Evolutionary conservation across 2,329 filamentous ascomycete genomes (phyloP), one percentile per base, ranked within the genome.

Genomic region (Colletotrichum lentis): DNA sequence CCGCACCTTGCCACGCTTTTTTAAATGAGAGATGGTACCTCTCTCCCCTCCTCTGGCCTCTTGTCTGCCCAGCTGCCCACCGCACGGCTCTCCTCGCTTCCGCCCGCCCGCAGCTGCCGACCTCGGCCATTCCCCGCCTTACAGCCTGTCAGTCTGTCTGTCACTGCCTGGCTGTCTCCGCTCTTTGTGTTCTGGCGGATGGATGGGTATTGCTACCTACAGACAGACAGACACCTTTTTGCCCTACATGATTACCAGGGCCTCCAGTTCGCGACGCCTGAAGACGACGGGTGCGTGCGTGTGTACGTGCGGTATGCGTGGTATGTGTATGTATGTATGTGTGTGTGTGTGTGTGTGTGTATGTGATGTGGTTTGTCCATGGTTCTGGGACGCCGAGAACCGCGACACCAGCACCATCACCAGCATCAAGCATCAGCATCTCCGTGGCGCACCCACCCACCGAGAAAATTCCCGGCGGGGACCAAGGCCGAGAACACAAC

Each of bases 11-110:
- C 18, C n/a, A 24, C 31, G 14, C 16, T 49, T 18, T 24, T 24
- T 37, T n/a, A n/a, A 47, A 47, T 47, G 47, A 24, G 56, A 47
- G 56, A 58, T 20, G 56, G 39, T 46, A 44, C 54, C 41, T 57
- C 24, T n/a, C 41, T n/a, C 22, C 22, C 20, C 46, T 43, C 37
- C 22, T 24, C 24, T 31, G n/a, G n/a, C n/a, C n/a, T n/a, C n/a
- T n/a, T n/a, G n/a, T n/a, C n/a, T n/a, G n/a, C n/a, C n/a, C n/a
- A n/a, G n/a, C 49, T 52, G 24, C 18, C 49, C 14, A 10, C 49
- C 35, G 37, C 20, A 27, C 27, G 27, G 27, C 27, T 27, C 27
- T 27, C 27, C 27, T 27, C 27, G 27, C 27, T 20, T 39, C 35
- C 39, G 39, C 14, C 24, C 11, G 24, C 55, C 55, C 27, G 3